Evolutionary conservation across 495 filamentous ascomycete species (phyloP), one percentile per base, ranked within the genome.

Genomic region (Bathelium albidoporum): DNA sequence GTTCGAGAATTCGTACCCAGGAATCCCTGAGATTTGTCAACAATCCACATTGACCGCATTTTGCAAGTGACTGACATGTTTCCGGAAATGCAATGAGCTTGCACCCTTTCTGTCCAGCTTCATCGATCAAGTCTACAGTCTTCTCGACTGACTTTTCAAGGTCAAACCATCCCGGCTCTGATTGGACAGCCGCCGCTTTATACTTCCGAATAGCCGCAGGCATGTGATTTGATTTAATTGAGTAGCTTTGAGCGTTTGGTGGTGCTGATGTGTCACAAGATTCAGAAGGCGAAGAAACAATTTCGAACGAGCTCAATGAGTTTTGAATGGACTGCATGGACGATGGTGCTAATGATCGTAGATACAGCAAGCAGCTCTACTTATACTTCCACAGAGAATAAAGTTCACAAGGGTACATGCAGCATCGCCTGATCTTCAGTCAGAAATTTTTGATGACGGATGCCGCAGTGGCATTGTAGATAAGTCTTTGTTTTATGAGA

Each of bases 1-100:
- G 31, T 71, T 64, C 72, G 84, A 82, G 82, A 87, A 24, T 85
- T 81, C 82, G 81, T 84, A 0, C 64, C 69, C 10, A 82, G 82
- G 69, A 84, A 86, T 14, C 83, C 82, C 43, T 49, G 0, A 80
- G 76, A 29, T 85, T 73, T 20, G 10, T 59, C 32, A 59, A 22
- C 55, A 28, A 26, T 31, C 16, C 32, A 20, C 5, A 59, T 22
- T 36, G 22, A 36, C 55, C 16, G 4, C 32, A 22, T 36, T 59
- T 32, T 59, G 7, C 55, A 59, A 20, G 55, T 36, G 10, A 32
- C 26, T 36, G 55, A 77, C 77, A 86, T 45, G 72, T 74, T 68
- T 86, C 82, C 1, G 82, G 77, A 64, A 86, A 86, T 3, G 78
- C 73, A 20, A 85, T 71, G 31, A 87, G 69, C 64, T 77, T 68